phyloP scores from a whole-genome alignment of 2,329 filamentous ascomycete genomes.

The Colletotrichum brevisporum region DNA sequence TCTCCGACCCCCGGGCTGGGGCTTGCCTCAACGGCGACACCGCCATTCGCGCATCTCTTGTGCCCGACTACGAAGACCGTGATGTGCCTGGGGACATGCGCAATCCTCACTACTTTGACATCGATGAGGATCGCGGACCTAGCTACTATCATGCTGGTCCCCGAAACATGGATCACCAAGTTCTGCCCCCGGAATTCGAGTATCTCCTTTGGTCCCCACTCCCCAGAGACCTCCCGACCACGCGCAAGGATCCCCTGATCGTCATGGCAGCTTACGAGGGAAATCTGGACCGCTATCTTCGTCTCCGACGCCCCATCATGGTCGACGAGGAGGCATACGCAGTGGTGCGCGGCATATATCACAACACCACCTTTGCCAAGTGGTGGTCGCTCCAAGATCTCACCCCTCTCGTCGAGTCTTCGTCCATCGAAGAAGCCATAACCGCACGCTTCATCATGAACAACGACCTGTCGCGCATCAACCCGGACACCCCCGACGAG shows the following conservation, averaged over 20 bases:
- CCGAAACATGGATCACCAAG: neutral
- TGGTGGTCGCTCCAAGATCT: conserved; percentile 46
- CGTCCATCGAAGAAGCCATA: conserved; percentile 41
- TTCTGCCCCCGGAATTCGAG: neutral
- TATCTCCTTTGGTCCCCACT: neutral
- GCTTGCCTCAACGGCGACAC: conserved; percentile 1
- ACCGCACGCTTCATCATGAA: conserved; percentile 50
- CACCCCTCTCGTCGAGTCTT: too few relatives aligned
- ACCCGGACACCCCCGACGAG: neutral
- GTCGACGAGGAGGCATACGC: neutral
- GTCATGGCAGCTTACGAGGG: conserved; percentile 4
- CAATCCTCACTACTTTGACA: conserved; percentile 4
- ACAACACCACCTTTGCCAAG: conserved; percentile 52
- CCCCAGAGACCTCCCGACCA: neutral
- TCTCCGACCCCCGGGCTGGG: neutral
- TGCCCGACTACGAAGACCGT: neutral
- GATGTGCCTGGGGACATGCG: neutral
- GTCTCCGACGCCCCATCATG: neutral
- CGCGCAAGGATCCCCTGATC: neutral
- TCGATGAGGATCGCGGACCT: neutral
- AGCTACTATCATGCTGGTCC: too few relatives aligned
- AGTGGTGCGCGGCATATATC: conserved; percentile 51
- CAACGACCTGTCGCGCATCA: conserved; percentile 46
- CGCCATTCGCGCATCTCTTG: neutral
- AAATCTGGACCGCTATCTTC: neutral